Percentiles rank a stretch among this genome's conserved stretches.
These are phyloP conservation scores for Kuraishia borneana DNA, from an alignment of 805 yeast species.

Conservation along the genomic window DNA sequence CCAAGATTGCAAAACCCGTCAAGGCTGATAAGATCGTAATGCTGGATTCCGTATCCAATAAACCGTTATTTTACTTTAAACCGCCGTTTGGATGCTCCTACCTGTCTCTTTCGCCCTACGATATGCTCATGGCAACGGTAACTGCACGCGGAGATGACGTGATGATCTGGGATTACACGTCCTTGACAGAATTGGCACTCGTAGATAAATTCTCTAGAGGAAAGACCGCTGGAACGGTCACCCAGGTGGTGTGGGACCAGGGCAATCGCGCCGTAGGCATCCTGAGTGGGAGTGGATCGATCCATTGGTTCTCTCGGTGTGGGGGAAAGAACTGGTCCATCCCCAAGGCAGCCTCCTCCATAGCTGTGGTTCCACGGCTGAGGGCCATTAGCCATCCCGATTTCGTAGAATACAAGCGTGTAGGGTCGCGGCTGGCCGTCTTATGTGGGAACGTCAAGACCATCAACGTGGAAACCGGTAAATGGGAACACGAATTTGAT, in stretches of 20 bases:
- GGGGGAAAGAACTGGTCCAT: slow-evolving; percentile 32
- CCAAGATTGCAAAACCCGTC: slow-evolving; percentile 19
- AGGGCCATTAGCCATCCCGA: background rate
- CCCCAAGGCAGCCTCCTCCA: background rate
- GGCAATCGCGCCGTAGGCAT: slow-evolving; percentile 34
- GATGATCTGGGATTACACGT: slow-evolving; percentile 52
- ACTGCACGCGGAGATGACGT: slow-evolving; percentile 50
- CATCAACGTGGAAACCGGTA: background rate
- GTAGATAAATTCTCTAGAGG: slow-evolving; percentile 54
- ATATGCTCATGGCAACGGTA: slow-evolving; percentile 41
- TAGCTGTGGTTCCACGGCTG: background rate
- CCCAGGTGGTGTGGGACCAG: slow-evolving; percentile 41
- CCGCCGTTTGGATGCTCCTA: slow-evolving; percentile 55
- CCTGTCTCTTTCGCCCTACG: slow-evolving; percentile 51
- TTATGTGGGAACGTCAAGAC: background rate
- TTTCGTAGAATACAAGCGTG: background rate
- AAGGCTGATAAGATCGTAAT: slow-evolving; percentile 20
- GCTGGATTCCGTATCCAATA: slow-evolving; percentile 32
- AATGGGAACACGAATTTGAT: background rate
- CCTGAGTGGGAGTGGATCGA: slow-evolving; percentile 44
- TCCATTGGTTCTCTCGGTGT: slow-evolving; percentile 39
- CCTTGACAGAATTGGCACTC: slow-evolving; percentile 37
- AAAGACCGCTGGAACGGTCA: slow-evolving; percentile 44
- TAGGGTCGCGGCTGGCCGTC: background rate
- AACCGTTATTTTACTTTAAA: slow-evolving; percentile 30